These are phyloP conservation scores for Chaetomium cochliodes DNA, from an alignment of 495 filamentous ascomycete species.

Conservation along the genomic window DNA sequence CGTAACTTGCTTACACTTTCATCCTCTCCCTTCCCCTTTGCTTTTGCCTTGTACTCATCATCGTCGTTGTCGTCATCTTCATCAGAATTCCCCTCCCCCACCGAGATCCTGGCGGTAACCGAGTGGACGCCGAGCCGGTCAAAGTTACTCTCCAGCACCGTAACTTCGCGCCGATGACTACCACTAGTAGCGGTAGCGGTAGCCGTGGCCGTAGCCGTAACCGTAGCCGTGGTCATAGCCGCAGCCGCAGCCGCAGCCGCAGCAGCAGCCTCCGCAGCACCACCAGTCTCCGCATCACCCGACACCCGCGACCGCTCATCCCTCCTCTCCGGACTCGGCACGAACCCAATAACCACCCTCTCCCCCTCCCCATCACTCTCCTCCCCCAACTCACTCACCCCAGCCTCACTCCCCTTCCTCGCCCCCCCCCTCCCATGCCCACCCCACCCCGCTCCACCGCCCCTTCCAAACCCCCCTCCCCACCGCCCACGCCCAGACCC, in stretches of 20 bases:
- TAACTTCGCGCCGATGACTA: neutral
- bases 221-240: neutral
- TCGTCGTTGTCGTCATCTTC: neutral
- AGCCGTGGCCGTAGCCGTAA: neutral
- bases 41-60: neutral
- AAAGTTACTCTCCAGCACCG: slow-evolving; percentile 21
- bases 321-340: too few species aligned
- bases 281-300: too few species aligned
- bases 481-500: neutral
- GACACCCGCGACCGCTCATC: too few species aligned
- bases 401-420: neutral
- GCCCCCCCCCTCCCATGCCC: too few species aligned
- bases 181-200: neutral
- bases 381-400: neutral
- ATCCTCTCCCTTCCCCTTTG: neutral
- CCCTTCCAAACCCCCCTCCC: too few species aligned
- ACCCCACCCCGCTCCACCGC: too few species aligned
- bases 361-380: too few species aligned
- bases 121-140: slow-evolving; percentile 21
- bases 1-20: neutral
- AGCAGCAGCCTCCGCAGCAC: too few species aligned
- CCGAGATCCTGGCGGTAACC: slow-evolving; percentile 13
- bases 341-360: too few species aligned
- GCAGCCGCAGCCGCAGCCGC: neutral
- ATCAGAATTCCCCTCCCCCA: slow-evolving; percentile 10